phyloP scores from a whole-genome alignment of 768 basidiomycete genomes.

The Panus rudis region DNA sequence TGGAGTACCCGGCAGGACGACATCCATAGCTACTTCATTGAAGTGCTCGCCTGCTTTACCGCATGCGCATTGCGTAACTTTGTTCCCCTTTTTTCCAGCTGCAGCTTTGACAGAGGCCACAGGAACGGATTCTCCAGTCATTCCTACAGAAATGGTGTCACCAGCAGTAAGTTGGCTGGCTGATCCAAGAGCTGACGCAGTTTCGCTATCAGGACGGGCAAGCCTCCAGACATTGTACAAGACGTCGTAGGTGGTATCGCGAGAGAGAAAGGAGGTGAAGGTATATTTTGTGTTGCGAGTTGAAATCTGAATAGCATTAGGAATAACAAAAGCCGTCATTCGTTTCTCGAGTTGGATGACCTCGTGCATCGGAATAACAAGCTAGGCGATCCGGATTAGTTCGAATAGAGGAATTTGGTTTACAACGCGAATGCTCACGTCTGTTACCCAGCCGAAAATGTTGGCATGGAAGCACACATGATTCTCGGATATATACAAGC shows the following conservation, averaged over 20 bases:
- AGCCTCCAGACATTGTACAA: slow-evolving; percentile 95
- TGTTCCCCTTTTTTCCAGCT: slow-evolving; percentile 26
- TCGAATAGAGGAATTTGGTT: background rate
- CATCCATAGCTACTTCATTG: slow-evolving; percentile 68
- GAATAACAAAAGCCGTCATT: slow-evolving; percentile 97
- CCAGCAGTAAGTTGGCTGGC: slow-evolving; percentile 9
- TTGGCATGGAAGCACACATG: slow-evolving; percentile 99
- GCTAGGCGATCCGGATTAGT: slow-evolving; percentile 34
- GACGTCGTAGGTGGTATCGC: slow-evolving; percentile 95
- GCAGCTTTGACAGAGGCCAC: slow-evolving; percentile 7
- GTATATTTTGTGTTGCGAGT: slow-evolving; percentile 82
- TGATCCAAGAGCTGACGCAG: slow-evolving; percentile 14
- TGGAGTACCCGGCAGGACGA: slow-evolving; percentile 80
- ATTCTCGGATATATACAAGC: slow-evolving; percentile 96
- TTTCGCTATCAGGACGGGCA: slow-evolving; percentile 58
- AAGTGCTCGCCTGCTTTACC: slow-evolving; percentile 65
- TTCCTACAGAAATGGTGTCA: slow-evolving; percentile 7
- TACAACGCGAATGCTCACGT: slow-evolving; percentile 48
- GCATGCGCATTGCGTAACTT: slow-evolving; percentile 70
- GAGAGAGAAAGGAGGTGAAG: slow-evolving; percentile 93
- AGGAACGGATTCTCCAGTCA: slow-evolving; percentile 3
- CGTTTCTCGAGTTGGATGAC: slow-evolving; percentile 86
- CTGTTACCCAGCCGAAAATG: slow-evolving; percentile 98
- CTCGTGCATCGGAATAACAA: slow-evolving; percentile 84
- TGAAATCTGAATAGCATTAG: slow-evolving; percentile 89